These are phyloP conservation scores for Trichomonas gallinae DNA, from an alignment of 208 protist species.

Conservation along the genomic window DNA sequence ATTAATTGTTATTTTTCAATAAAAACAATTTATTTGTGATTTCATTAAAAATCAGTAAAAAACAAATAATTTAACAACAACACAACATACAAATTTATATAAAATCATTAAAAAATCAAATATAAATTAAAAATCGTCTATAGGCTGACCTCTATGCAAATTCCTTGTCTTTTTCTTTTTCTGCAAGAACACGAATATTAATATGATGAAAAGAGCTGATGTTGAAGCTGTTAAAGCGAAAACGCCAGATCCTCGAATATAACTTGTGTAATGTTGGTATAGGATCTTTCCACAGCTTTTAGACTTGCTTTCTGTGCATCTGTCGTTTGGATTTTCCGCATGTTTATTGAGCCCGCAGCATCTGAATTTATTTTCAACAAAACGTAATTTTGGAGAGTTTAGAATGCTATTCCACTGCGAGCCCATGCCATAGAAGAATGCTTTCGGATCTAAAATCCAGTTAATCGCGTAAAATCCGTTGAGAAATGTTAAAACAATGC, in stretches of 20 bases:
- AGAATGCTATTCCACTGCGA: background rate
- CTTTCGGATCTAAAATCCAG: background rate
- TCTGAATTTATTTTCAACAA: background rate
- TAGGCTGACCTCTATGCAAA: background rate
- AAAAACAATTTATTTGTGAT: too few relatives aligned
- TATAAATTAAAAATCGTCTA: background rate
- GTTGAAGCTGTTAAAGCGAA: background rate
- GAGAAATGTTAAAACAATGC: background rate
- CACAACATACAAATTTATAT: background rate
- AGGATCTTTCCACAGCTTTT: background rate
- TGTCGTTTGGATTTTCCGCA: background rate
- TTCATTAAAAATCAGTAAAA: background rate
- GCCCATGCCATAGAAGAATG: background rate
- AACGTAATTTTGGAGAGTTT: background rate
- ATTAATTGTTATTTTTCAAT: too few relatives aligned
- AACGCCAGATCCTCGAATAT: background rate
- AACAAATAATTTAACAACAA: background rate
- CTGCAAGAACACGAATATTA: background rate
- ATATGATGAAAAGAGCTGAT: background rate
- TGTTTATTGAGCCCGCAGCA: background rate
- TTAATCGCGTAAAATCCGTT: background rate
- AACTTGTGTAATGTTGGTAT: background rate
- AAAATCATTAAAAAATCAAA: background rate
- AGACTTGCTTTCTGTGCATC: background rate
- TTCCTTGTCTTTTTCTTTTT: background rate